phyloP scores from a whole-genome alignment of 2,329 filamentous ascomycete genomes.

The Colletotrichum orbiculare region DNA sequence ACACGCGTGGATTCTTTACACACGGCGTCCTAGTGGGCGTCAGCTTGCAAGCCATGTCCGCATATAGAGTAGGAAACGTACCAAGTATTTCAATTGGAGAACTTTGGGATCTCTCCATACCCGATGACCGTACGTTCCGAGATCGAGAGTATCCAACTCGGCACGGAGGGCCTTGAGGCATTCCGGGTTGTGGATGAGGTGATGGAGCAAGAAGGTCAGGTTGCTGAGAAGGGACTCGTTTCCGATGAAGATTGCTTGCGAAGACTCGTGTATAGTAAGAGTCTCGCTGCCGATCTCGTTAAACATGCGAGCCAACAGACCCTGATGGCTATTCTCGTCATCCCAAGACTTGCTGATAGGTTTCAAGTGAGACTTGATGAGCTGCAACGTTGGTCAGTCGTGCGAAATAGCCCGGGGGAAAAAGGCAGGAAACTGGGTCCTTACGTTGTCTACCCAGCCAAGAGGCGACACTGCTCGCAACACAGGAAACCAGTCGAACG shows the following conservation, averaged over 20 bases:
- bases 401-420: not conserved
- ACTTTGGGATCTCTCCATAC: conserved; percentile 34
- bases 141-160: conserved; percentile 35
- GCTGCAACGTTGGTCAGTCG: not conserved
- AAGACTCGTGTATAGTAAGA: conserved; percentile 26
- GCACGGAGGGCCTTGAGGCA: conserved; percentile 21
- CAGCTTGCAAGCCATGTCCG: not conserved
- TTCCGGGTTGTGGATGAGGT: conserved; percentile 32
- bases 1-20: conserved; percentile 37
- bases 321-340: conserved; percentile 21
- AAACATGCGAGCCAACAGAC: conserved; percentile 25
- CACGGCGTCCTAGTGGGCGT: conserved; percentile 31
- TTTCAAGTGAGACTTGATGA: conserved; percentile 9
- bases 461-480: conserved; percentile 33
- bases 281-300: conserved; percentile 28
- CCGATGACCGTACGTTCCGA: conserved; percentile 23
- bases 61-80: not conserved
- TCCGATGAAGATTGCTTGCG: conserved; percentile 38
- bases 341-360: conserved; percentile 20
- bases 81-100: conserved; percentile 29
- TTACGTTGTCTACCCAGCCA: conserved; percentile 37
- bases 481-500: conserved; percentile 27
- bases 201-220: conserved; percentile 33
- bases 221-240: conserved; percentile 39
- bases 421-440: not conserved